Percentiles rank a stretch among this genome's conserved stretches.
Conservation (phyloP, 2,329 filamentous ascomycete species). For the Botrytis aclada region DNA sequence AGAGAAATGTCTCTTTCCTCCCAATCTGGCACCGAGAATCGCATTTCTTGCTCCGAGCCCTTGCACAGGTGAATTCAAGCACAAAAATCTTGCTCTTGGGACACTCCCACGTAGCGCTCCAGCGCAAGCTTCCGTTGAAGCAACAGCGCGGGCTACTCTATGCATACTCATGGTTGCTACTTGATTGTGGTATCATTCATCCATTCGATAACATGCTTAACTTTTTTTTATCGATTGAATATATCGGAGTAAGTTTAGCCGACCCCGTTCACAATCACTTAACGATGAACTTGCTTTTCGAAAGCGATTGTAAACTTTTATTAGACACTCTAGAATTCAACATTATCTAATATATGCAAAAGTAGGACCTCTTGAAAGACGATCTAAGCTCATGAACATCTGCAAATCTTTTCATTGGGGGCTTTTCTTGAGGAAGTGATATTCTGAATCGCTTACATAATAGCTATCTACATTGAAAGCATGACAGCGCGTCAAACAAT, state of each 20-base stretch:
- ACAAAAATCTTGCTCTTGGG: constrained; percentile 32
- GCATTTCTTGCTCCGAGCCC: constrained; percentile 21
- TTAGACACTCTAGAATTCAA: background rate
- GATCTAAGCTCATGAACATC: background rate
- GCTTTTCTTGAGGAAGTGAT: background rate
- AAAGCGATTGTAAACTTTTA: background rate
- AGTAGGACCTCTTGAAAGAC: background rate
- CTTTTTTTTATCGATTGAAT: constrained; percentile 22
- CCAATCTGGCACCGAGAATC: constrained; percentile 22
- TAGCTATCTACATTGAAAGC: background rate
- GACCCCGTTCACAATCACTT: background rate
- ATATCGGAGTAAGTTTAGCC: constrained; percentile 16
- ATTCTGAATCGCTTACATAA: constrained; percentile 3
- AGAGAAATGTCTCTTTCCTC: constrained; percentile 34
- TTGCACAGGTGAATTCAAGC: constrained; percentile 33
- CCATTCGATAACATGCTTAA: constrained; percentile 17
- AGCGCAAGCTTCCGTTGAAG: constrained; percentile 31
- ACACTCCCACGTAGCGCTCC: constrained; percentile 26
- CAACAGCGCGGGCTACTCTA: constrained; percentile 33
- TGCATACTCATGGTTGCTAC: constrained; percentile 32
- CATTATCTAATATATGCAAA: background rate
- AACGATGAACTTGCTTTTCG: background rate
- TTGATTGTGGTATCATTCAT: constrained; percentile 6
- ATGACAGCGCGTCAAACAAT: constrained; percentile 14
- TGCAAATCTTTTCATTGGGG: background rate